Percentiles rank a stretch among this genome's conserved stretches.
These are phyloP conservation scores for Phytophthora litchii DNA, from an alignment of 352 stramenopile species.

Conservation along the genomic window DNA sequence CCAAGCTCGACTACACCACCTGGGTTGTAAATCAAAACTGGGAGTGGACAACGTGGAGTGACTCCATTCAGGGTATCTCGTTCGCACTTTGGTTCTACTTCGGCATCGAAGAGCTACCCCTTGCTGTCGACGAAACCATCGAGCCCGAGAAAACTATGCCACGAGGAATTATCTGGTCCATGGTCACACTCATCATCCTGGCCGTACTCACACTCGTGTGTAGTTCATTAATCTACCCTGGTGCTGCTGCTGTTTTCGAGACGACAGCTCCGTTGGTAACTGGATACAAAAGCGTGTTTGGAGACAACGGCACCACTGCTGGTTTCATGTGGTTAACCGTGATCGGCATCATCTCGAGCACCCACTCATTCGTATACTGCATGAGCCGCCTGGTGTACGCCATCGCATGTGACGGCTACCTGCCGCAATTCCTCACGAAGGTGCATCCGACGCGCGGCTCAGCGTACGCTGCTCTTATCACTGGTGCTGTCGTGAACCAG, in stretches of 20 bases:
- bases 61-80: conserved; percentile 58
- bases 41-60: conserved; percentile 50
- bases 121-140: conserved; percentile 76
- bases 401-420: conserved; percentile 67
- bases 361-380: conserved; percentile 77
- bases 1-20: conserved; percentile 54
- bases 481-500: conserved; percentile 44
- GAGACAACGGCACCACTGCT: conserved; percentile 60
- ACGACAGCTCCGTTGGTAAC: conserved; percentile 53
- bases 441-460: conserved; percentile 50
- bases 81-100: conserved; percentile 81
- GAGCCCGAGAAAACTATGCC: conserved; percentile 76
- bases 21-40: conserved; percentile 62
- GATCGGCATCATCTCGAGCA: conserved; percentile 62
- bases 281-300: conserved; percentile 78
- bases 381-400: conserved; percentile 68
- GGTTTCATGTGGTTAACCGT: conserved; percentile 73
- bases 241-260: conserved; percentile 41
- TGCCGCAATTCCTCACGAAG: conserved; percentile 60
- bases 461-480: conserved; percentile 53
- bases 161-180: conserved; percentile 58
- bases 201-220: conserved; percentile 63
- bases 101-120: conserved; percentile 74
- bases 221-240: conserved; percentile 61
- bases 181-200: conserved; percentile 53